Base-by-base conservation (phyloP, 495 filamentous ascomycete genomes). In the Penicillium angulare region DNA sequence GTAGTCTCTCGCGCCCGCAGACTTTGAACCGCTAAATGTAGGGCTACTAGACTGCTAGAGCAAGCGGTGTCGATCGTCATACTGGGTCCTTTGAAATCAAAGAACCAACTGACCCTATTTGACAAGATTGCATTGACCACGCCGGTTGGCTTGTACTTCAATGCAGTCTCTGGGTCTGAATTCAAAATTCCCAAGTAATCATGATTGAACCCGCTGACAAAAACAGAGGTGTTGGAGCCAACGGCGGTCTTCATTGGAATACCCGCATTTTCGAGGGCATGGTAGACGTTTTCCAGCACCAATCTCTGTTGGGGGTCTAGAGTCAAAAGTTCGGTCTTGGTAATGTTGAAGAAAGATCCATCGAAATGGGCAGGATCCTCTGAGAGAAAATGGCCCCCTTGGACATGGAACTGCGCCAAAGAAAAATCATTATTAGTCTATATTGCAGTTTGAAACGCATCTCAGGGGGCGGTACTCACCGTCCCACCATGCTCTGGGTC, bases 231-330 rank as follows among this genome's bases (percentile, higher is more conserved):
- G 15, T 64, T 63, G 26, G 66, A 68, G 24, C 68, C 66, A 39
- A 42, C 35, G 7, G 54, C 51, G 29, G 34, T 49, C 12, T 39
- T 44, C 35, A 69, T 36, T 7, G 67, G 53, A 3, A 67, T 52
- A 0, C 62, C 63, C 31, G 60, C 45, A 45, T 64, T 64, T 38
- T 64, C 61, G 22, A 64, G 36, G 1, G 75, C 76, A 52, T 85
- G 80, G 35, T 82, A 86, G 8, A 79, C 75, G 12, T 71, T 68
- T 58, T 86, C 83, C 13, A 87, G 64, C 12, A 82, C 66, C 29
- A 84, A 53, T 12, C 72, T 66, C 24, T 78, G 75, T 38, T 78
- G 75, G 3, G 75, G 75, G 24, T 78, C 75, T 21, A 78, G 60
- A 4, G 63, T 59, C 18, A 59, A 52, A 40, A 82, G 68, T 61